Base-by-base conservation (phyloP, 139 green algal species). In the Chloropicon primus region DNA sequence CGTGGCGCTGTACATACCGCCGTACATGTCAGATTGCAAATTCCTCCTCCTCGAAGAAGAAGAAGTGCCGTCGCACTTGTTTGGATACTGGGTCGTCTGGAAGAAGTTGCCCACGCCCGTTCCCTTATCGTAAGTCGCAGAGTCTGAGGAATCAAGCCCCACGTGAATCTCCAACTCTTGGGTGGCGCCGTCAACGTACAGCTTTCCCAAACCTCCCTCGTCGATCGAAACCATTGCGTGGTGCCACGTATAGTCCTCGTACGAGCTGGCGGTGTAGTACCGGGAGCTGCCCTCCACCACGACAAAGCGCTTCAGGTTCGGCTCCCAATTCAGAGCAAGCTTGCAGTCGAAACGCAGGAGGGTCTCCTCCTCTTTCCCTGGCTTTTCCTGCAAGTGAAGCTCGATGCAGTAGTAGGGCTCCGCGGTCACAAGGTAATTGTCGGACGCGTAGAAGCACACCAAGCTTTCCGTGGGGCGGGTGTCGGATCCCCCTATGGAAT, bases 191-290 rank as follows among this genome's bases (percentile, higher is more conserved):
- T 81, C 77, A 62, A 81, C 78, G n/a, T 73, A 54, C 2, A 82
- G 79, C 2, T 28, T 2, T 2, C 24, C 78, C 2, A 62, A 73
- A 24, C 74, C 74, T 10, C 76, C 74, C 28, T 77, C 74, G 25
- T 76, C 53, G 28, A 82, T 76, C 3, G 75, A 76, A 17, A 79
- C 54, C 79, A 82, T 82, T 3, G 79, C 73, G 74, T 82, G 79
- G 79, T 82, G 79, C 79, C 79, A 82, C 74, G 79, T 82, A 74
- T 80, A 82, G 27, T 76, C 53, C 21, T 82, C 79, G 25, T 72
- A 82, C 5, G 26, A 27, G 73, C 53, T 73, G n/a, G 73, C 27
- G 24, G 79, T 76, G 74, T 74, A 82, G 62, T 77, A 82, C 22
- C 75, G 28, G 2, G 25, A 23, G n/a, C 27, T 2, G 71, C 27